Percentiles rank a stretch among this genome's conserved stretches.
Evolutionary conservation across 495 filamentous ascomycete genomes (phyloP).

Genomic region (Penicillium soppii): DNA sequence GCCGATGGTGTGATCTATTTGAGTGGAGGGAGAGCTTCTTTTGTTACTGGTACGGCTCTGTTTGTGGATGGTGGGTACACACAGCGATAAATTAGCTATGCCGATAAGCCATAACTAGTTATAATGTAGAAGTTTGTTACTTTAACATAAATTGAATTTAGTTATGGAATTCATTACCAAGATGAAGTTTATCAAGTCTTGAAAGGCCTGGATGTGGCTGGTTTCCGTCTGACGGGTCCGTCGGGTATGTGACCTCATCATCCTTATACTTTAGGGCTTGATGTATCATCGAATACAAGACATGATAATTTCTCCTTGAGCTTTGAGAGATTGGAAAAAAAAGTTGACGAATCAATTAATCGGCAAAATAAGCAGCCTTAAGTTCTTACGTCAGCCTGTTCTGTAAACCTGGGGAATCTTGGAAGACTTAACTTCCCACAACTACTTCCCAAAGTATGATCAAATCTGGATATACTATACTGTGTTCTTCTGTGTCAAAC

Average conservation of each 20-base stretch:
- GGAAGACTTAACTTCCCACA: not conserved
- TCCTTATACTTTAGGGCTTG: too few relatives aligned
- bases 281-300: slow-evolving; percentile 10
- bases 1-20: slow-evolving; percentile 46
- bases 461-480: not conserved
- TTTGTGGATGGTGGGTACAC: slow-evolving; percentile 47
- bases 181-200: too few relatives aligned
- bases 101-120: too few relatives aligned
- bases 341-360: not conserved
- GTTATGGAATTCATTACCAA: not conserved
- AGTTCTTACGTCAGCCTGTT: not conserved
- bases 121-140: too few relatives aligned
- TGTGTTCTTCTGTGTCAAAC: not conserved
- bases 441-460: not conserved
- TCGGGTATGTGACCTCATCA: slow-evolving; percentile 14
- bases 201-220: too few relatives aligned
- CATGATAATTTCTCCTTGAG: too few relatives aligned
- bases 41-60: slow-evolving; percentile 42
- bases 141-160: not conserved
- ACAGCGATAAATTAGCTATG: slow-evolving; percentile 6
- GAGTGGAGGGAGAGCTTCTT: slow-evolving; percentile 35
- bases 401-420: not conserved
- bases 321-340: too few relatives aligned
- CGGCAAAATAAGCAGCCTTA: not conserved
- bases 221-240: not conserved